Evolutionary conservation across 1,284 basidiomycete species (phyloP).

Genomic region (Cutaneotrichosporon sp.): DNA sequence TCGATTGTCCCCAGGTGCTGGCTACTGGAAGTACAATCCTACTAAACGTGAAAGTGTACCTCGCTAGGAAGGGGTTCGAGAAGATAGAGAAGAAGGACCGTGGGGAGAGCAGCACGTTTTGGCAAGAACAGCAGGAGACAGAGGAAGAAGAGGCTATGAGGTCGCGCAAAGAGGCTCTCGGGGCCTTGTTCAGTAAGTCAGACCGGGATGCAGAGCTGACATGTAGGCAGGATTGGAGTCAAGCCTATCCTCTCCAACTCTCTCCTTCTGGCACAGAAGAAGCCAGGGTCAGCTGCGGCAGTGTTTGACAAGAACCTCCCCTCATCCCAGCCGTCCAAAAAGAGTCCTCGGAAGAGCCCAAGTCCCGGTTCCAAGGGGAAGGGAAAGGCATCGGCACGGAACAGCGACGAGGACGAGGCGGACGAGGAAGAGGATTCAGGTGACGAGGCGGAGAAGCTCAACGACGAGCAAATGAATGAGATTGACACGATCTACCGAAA

Average conservation of each 20-base stretch:
- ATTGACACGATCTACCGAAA: constrained; percentile 74
- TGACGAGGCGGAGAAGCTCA: constrained; percentile 61
- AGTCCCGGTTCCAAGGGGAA: constrained; percentile 33
- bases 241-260: constrained; percentile 44
- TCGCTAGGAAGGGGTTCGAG: constrained; percentile 42
- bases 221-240: constrained; percentile 42
- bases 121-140: constrained; percentile 48
- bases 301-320: constrained; percentile 29
- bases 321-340: constrained; percentile 21
- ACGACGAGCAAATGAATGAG: constrained; percentile 59
- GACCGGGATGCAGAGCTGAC: constrained; percentile 2
- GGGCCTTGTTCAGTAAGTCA: constrained; percentile 39
- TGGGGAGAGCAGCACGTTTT: constrained; percentile 32
- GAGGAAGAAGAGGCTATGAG: constrained; percentile 46
- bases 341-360: constrained; percentile 13
- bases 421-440: constrained; percentile 55
- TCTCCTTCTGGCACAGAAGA: constrained; percentile 42
- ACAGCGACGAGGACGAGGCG: constrained; percentile 52
- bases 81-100: constrained; percentile 32
- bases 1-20: constrained; percentile 42
- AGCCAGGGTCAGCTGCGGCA: constrained; percentile 30
- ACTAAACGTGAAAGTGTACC: constrained; percentile 44
- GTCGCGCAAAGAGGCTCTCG: constrained; percentile 44
- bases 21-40: constrained; percentile 44
- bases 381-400: constrained; percentile 28